Conservation (phyloP, 2,329 filamentous ascomycete species). For the Nemania sp. region DNA sequence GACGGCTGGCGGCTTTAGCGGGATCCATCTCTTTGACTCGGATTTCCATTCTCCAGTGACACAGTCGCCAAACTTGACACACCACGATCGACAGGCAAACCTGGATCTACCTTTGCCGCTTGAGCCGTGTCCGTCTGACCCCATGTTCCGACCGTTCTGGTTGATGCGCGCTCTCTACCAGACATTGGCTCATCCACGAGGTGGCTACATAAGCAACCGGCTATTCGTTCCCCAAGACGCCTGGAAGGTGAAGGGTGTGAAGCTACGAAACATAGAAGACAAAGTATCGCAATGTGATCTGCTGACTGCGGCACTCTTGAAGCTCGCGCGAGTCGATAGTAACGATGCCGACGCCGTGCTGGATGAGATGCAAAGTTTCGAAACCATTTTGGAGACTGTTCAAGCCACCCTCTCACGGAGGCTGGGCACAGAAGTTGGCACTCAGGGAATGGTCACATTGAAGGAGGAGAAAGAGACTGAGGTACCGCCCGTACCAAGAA, state of each 20-base stretch:
- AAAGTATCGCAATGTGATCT: conserved; percentile 92
- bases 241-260: conserved; percentile 92
- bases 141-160: conserved; percentile 94
- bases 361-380: conserved; percentile 91
- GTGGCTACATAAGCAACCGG: conserved; percentile 88
- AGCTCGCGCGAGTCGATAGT: conserved; percentile 82
- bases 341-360: conserved; percentile 89
- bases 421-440: conserved; percentile 89
- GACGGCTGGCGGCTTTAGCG: conserved; percentile 62
- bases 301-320: conserved; percentile 84
- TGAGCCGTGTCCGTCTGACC: conserved; percentile 89
- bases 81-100: conserved; percentile 57
- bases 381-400: conserved; percentile 83
- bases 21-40: conserved; percentile 81
- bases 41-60: conserved; percentile 71
- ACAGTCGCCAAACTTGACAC: conserved; percentile 66
- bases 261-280: conserved; percentile 88
- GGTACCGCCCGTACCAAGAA: conserved; percentile 52
- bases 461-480: conserved; percentile 49
- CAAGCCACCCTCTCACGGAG: conserved; percentile 78
- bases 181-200: conserved; percentile 86
- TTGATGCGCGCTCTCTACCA: conserved; percentile 94
- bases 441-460: conserved; percentile 60
- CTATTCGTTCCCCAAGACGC: conserved; percentile 91
- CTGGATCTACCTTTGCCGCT: conserved; percentile 74